A percentile compares a stretch with the other conserved stretches of the same genome.
Conservation (phyloP, 257 asterid species). For the Asclepias syriaca region DNA sequence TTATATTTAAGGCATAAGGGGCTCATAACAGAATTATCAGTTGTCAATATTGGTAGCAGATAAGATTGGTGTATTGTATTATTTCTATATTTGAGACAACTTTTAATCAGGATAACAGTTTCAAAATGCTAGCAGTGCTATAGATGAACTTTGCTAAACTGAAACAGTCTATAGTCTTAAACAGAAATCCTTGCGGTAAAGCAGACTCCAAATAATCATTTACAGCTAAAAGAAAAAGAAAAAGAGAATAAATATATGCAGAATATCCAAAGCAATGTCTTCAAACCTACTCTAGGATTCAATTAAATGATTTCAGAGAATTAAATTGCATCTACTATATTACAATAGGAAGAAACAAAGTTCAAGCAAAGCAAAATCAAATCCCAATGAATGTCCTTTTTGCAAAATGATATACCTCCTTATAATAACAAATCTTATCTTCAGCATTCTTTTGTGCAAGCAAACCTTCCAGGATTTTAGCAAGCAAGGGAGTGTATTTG, state of each 20-base stretch:
- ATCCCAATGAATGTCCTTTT: background rate
- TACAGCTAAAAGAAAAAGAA: background rate
- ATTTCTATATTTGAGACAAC: background rate
- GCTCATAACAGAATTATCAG: background rate
- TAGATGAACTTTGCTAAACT: background rate
- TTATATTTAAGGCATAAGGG: background rate
- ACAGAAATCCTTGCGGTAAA: background rate
- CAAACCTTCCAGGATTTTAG: conserved; percentile 78
- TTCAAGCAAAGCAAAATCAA: background rate
- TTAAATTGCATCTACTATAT: background rate
- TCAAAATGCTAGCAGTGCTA: background rate
- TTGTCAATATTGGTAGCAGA: background rate
- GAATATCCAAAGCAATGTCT: background rate
- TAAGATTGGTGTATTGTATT: background rate
- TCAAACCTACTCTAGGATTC: background rate
- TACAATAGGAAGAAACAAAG: background rate
- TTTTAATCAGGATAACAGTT: background rate
- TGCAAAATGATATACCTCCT: conserved; percentile 49
- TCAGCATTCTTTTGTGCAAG: conserved; percentile 50
- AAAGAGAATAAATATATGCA: background rate
- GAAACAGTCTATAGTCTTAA: background rate
- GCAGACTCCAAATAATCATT: background rate
- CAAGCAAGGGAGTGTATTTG: conserved; percentile 81
- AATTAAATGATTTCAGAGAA: background rate
- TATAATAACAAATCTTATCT: conserved; percentile 59